Base-by-base conservation (phyloP, 2,329 filamentous ascomycete species). In the Trichoderma arundinaceum region DNA sequence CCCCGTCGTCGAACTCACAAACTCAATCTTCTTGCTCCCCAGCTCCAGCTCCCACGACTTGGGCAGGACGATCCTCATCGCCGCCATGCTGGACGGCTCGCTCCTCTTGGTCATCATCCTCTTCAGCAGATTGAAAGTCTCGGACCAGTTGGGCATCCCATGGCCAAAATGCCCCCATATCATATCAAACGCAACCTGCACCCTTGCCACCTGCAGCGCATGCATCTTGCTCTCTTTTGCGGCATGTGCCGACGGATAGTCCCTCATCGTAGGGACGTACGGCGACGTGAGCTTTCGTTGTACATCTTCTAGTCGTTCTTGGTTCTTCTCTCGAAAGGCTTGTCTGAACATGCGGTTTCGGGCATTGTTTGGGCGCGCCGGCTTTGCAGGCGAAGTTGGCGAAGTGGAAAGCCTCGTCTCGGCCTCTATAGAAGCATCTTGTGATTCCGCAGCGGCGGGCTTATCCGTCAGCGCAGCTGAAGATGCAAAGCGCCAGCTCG, bases 91-190 rank as follows among this genome's bases (percentile, higher is more conserved):
- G 15, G 72, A 69, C 58, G 70, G 71, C n/a, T 73, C 73, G 38
- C 70, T 73, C 66, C 70, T 72, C 61, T 72, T 72, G 9, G 74
- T 72, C 13, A 80, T 83, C 68, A 72, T 75, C 13, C 71, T 70
- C 67, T 74, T 75, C 66, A 85, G 74, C 4, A 77, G 67, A 8
- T 72, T 67, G 46, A 84, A 75, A 10, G 78, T 77, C 6, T 72
- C 68, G 13, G 74, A 76, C 81, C 81, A 84, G 66, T 79, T 73
- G 1, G 77, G 73, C 41, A 75, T 69, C 15, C 68, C 71, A 41
- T 69, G 71, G 1, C 69, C 64, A 61, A 76, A 74, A 12, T 72
- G 70, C 19, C 71, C 68, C 65, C 75, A 76, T 22, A 79, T 73
- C 17, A 71, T 71, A 46, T 79, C 75, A 48, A 79, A 72, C 4